phyloP scores from a whole-genome alignment of 2,329 filamentous ascomycete genomes.

The Pseudocercospora ulei region DNA sequence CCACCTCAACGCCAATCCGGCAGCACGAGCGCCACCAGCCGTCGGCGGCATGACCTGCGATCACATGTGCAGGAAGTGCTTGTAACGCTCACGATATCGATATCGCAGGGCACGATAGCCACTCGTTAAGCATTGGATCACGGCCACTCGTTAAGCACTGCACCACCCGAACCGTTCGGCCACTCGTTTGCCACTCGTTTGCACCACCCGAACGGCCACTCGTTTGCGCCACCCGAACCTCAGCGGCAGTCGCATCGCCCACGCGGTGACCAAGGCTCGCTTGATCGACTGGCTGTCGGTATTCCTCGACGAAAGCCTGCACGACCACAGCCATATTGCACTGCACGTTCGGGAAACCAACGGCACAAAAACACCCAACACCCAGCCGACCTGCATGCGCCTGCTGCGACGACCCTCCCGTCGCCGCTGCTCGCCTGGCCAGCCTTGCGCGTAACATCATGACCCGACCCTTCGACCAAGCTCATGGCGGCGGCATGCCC shows the following conservation, averaged over 20 bases:
- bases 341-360: constrained; percentile 11
- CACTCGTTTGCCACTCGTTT: constrained; percentile 7
- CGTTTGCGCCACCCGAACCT: too few relatives aligned
- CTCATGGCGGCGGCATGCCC: constrained; percentile 15
- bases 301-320: constrained; percentile 10
- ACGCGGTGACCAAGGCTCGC: constrained; percentile 4
- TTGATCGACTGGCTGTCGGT: constrained; percentile 1
- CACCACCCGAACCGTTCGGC: constrained; percentile 12
- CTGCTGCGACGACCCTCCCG: constrained; percentile 10
- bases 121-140: constrained; percentile 11
- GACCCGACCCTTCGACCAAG: constrained; percentile 18
- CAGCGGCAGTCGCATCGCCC: constrained; percentile 7
- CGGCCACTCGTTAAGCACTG: constrained; percentile 7
- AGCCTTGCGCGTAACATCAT: constrained; percentile 12
- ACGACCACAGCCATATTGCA: constrained; percentile 8
- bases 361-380: constrained; percentile 10
- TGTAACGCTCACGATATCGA: constrained; percentile 9
- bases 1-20: constrained; percentile 3
- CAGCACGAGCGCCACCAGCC: constrained; percentile 1
- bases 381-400: constrained; percentile 12
- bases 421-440: constrained; percentile 9
- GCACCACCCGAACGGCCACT: constrained; percentile 14
- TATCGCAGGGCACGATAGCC: constrained; percentile 14
- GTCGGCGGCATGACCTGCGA: constrained; percentile 13
- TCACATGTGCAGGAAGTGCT: constrained; percentile 3